phyloP scores from a whole-genome alignment of 345 rosid species.

The Hypericum androsaemum region DNA sequence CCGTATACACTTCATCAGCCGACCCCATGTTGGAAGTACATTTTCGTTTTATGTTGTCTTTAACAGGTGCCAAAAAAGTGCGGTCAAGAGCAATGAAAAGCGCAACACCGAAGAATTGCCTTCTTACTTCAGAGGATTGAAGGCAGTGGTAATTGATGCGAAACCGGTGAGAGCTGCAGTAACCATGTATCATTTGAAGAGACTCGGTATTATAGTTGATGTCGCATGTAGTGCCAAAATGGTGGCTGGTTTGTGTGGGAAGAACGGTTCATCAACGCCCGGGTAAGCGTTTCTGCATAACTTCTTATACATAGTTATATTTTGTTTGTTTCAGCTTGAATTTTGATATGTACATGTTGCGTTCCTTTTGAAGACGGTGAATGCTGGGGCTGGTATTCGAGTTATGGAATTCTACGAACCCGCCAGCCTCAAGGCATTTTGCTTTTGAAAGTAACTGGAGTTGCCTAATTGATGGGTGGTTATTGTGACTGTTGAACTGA shows the following conservation, averaged over 20 bases:
- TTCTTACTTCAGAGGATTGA: conserved; percentile 58
- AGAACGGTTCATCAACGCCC: conserved; percentile 38
- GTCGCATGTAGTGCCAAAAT: conserved; percentile 40
- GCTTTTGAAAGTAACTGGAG: background rate
- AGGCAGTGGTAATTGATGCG: conserved; percentile 71
- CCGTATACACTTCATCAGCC: conserved; percentile 69
- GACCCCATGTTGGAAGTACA: conserved; percentile 76
- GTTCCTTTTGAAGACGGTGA: no score
- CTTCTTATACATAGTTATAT: background rate
- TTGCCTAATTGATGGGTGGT: background rate
- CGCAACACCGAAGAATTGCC: conserved; percentile 60
- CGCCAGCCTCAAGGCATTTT: background rate
- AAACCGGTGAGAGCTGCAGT: conserved; percentile 90
- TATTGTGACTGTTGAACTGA: background rate
- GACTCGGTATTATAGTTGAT: conserved; percentile 77
- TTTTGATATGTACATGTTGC: background rate
- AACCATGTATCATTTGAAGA: conserved; percentile 74
- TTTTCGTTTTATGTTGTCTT: conserved; percentile 68
- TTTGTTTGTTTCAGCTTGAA: background rate
- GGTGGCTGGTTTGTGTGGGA: conserved; percentile 26
- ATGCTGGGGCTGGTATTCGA: no score
- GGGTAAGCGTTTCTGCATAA: conserved; percentile 33
- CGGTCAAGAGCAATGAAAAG: conserved; percentile 29
- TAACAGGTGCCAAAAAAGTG: conserved; percentile 37
- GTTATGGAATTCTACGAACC: no score